Base-by-base conservation (phyloP, 2,329 filamentous ascomycete species). In the Pezicula neosporulosa region DNA sequence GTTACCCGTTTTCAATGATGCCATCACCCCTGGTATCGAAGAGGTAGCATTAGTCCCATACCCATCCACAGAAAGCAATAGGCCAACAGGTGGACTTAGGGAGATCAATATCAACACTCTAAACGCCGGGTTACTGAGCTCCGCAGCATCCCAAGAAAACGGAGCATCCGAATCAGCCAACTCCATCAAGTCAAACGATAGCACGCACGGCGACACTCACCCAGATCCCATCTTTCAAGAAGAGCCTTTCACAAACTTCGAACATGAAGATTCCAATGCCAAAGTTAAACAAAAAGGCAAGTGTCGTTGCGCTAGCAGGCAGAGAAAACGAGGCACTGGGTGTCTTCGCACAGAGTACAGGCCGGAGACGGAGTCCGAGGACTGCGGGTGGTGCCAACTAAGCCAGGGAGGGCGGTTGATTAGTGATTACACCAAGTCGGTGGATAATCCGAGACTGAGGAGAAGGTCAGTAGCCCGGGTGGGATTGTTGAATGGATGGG, bases 91-190 rank as follows among this genome's bases (percentile, higher is more conserved):
- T 36, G 69, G 73, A 57, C 69, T 78, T 65, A 74, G 74, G 68
- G 75, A 80, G 70, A 69, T 77, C 70, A 72, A 80, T 67, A 53
- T 56, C 27, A 68, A 68, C 49, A 53, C 24, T 6, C 60, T 74
- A 61, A 75, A 75, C 64, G 69, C 75, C 61, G 68, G 65, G 56
- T 64, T 61, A 52, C 48, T 55, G 48, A 58, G 30, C 49, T 37
- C 50, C 37, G 44, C 54, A 55, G 36, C 39, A 27, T 16, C 37
- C 37, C 47, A 43, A 48, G 46, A 27, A 21, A 55, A 57, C 54
- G 50, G n/a, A 16, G 28, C 15, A 24, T 50, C 43, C 13, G 42
- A 33, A 16, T 50, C 19, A 21, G 36, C 39, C 30, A 19, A 27
- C 18, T 39, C 27, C 8, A 41, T 18, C 16, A 27, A 42, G 21